Evolutionary conservation across 2,329 filamentous ascomycete species (phyloP).

Genomic region (Madurella fahalii): DNA sequence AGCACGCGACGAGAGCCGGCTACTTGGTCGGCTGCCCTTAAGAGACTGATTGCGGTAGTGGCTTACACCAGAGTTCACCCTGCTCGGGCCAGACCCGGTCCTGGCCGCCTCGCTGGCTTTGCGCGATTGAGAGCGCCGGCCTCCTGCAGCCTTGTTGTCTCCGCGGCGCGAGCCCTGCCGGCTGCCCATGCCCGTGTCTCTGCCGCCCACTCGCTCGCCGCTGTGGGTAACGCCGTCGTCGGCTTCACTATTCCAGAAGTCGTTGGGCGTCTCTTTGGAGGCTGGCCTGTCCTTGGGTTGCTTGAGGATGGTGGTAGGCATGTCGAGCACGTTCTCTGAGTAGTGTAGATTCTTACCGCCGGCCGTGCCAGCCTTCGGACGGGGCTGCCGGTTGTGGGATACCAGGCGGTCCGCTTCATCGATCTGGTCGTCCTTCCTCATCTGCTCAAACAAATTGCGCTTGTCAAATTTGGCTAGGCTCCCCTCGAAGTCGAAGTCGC

Average conservation of each 20-base stretch:
- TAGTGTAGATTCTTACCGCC: conserved; percentile 89
- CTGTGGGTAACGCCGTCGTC: conserved; percentile 52
- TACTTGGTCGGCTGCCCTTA: conserved; percentile 28
- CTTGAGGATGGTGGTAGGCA: conserved; percentile 40
- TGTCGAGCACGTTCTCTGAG: conserved; percentile 83
- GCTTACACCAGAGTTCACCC: conserved; percentile 47
- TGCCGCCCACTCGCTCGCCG: conserved; percentile 45
- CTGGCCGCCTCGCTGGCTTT: conserved; percentile 46
- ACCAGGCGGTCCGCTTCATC: conserved; percentile 91
- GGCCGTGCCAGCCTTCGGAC: conserved; percentile 62
- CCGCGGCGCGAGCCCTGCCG: conserved; percentile 47
- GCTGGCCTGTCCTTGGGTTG: conserved; percentile 23
- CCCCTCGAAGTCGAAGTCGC: conserved; percentile 89
- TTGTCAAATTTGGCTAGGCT: conserved; percentile 95
- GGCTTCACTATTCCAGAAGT: conserved; percentile 72
- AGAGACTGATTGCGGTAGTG: conserved; percentile 24
- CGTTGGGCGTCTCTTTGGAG: conserved; percentile 38
- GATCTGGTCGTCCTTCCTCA: conserved; percentile 80
- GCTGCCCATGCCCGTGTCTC: conserved; percentile 51
- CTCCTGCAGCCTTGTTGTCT: conserved; percentile 49
- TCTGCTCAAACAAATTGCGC: conserved; percentile 83
- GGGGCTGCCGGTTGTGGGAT: conserved; percentile 70
- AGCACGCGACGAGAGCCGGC: conserved; percentile 28
- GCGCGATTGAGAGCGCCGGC: conserved; percentile 52
- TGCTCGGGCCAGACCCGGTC: conserved; percentile 32